Conservation (phyloP, 805 yeast species). For the Candida sonorensis region DNA sequence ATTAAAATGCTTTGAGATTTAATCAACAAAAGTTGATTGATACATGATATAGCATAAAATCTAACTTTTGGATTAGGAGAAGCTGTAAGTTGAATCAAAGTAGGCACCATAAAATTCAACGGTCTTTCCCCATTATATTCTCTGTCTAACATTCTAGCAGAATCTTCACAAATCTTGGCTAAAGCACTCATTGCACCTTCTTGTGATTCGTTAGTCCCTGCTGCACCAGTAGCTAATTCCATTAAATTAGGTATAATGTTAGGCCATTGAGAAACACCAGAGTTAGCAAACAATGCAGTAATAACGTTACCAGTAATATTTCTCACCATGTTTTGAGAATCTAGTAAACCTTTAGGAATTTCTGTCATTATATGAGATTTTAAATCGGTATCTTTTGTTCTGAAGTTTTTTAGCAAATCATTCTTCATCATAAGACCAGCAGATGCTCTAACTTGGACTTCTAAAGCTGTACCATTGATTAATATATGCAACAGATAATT, state of each 20-base stretch:
- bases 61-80: constrained; percentile 43
- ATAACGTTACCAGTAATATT: constrained; percentile 89
- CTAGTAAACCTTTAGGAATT: constrained; percentile 43
- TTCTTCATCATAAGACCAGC: constrained; percentile 87
- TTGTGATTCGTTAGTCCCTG: constrained; percentile 37
- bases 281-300: constrained; percentile 65
- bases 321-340: constrained; percentile 54
- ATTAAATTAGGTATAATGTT: constrained; percentile 61
- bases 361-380: constrained; percentile 30
- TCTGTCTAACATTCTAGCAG: constrained; percentile 54
- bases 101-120: constrained; percentile 57
- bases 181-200: constrained; percentile 81
- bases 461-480: constrained; percentile 41
- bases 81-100: constrained; percentile 46
- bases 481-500: constrained; percentile 72
- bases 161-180: constrained; percentile 87
- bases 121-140: constrained; percentile 65
- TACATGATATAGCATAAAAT: constrained; percentile 58
- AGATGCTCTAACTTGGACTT: constrained; percentile 67
- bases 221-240: constrained; percentile 45
- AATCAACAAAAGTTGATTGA: constrained; percentile 68
- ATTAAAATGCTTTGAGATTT: constrained; percentile 59
- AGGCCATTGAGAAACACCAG: constrained; percentile 71
- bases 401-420: constrained; percentile 40
- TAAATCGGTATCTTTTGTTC: constrained; percentile 22